A percentile compares a stretch with the other conserved stretches of the same genome.
Conservation (phyloP, 202 grass and related monocot species). For the Hordeum pubiflorum region DNA sequence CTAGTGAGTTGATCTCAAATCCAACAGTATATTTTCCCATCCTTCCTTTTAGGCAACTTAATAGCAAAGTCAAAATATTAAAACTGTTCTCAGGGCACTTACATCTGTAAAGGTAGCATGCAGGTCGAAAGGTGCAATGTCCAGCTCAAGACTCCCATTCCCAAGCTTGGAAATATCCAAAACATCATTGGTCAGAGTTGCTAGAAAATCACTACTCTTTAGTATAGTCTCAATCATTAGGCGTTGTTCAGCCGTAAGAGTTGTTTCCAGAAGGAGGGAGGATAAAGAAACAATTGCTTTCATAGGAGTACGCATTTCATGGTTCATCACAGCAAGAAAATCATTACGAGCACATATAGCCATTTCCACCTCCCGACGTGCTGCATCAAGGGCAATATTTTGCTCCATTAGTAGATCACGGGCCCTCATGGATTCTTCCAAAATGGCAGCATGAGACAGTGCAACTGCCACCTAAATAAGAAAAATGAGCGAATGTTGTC, state of each 20-base stretch:
- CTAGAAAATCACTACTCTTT: slow-evolving; percentile 81
- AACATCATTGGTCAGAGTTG: slow-evolving; percentile 83
- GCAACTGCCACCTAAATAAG: slow-evolving; percentile 72
- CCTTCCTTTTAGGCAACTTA: neutral
- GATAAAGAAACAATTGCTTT: slow-evolving; percentile 69
- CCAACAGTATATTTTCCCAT: neutral
- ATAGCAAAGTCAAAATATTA: neutral
- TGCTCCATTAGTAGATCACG: slow-evolving; percentile 83
- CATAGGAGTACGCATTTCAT: slow-evolving; percentile 89
- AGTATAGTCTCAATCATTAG: slow-evolving; percentile 80
- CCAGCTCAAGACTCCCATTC: slow-evolving; percentile 72
- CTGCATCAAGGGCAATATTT: slow-evolving; percentile 78
- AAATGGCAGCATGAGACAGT: slow-evolving; percentile 81
- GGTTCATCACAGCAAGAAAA: slow-evolving; percentile 95
- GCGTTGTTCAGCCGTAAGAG: slow-evolving; percentile 66
- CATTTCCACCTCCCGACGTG: slow-evolving; percentile 78
- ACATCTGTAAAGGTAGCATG: slow-evolving; percentile 82
- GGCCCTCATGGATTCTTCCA: slow-evolving; percentile 82
- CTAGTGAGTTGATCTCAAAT: neutral
- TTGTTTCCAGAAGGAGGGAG: slow-evolving; percentile 77
- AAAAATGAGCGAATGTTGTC: slow-evolving; percentile 1
- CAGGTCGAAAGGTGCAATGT: slow-evolving; percentile 66
- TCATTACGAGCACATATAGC: slow-evolving; percentile 82
- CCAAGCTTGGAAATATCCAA: slow-evolving; percentile 83
- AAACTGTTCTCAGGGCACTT: slow-evolving; percentile 14